These are phyloP conservation scores for Xylariaceae sp. DNA, from an alignment of 2,329 filamentous ascomycete genomes.

Conservation along the genomic window DNA sequence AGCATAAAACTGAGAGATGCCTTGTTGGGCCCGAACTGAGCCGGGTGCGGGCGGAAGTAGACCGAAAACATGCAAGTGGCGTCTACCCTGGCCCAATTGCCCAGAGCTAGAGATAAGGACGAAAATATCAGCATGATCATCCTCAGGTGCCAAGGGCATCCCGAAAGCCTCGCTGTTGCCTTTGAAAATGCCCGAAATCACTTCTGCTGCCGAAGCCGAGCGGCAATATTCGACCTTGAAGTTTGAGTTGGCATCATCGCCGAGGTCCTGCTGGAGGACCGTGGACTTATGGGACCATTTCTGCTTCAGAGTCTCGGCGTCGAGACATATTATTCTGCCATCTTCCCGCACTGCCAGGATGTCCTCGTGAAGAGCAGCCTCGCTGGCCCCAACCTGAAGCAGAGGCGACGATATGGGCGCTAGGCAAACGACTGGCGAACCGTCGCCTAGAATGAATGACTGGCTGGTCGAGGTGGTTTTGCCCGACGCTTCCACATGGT, in stretches of 20 bases:
- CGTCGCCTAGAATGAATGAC: slow-evolving; percentile 34
- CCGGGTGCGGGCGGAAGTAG: slow-evolving; percentile 12
- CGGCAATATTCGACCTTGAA: slow-evolving; percentile 44
- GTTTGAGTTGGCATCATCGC: slow-evolving; percentile 22
- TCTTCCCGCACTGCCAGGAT: slow-evolving; percentile 52
- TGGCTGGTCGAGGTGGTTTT: slow-evolving; percentile 44
- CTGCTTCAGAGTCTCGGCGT: slow-evolving; percentile 44
- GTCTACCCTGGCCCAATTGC: slow-evolving; percentile 16
- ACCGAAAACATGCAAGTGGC: slow-evolving; percentile 22
- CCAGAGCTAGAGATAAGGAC: slow-evolving; percentile 39
- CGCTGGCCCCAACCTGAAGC: slow-evolving; percentile 17
- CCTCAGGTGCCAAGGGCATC: slow-evolving; percentile 40
- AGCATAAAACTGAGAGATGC: slow-evolving; percentile 20
- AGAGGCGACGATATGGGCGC: slow-evolving; percentile 25
- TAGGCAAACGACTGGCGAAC: slow-evolving; percentile 35
- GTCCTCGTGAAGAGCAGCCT: slow-evolving; percentile 11
- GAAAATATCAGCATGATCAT: slow-evolving; percentile 45
- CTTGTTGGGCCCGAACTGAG: slow-evolving; percentile 9
- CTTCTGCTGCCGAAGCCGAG: slow-evolving; percentile 37
- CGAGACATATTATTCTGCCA: slow-evolving; percentile 54
- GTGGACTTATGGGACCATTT: slow-evolving; percentile 40
- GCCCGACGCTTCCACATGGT: slow-evolving; percentile 43
- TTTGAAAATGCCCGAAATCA: slow-evolving; percentile 48
- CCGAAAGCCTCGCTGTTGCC: slow-evolving; percentile 44
- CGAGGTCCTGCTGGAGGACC: slow-evolving; percentile 33